phyloP scores from a whole-genome alignment of 805 yeast genomes.

The Hemisphaericaspora nanyangensis region DNA sequence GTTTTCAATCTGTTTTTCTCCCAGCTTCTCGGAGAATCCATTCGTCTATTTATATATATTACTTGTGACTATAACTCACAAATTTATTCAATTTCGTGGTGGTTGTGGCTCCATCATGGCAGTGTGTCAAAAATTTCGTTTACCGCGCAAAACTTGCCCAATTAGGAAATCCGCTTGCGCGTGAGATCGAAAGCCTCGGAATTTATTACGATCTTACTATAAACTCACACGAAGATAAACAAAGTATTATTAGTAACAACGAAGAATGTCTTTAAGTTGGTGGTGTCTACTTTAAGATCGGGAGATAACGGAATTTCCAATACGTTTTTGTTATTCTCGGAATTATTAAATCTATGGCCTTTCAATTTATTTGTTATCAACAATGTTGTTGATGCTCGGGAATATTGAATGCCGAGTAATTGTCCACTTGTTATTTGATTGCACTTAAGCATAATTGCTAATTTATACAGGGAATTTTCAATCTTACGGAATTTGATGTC shows the following conservation, averaged over 20 bases:
- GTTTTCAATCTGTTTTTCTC: too few relatives aligned
- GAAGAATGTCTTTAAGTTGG: conserved; percentile 1
- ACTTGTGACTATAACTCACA: too few relatives aligned
- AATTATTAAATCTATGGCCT: not conserved
- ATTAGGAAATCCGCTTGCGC: not conserved
- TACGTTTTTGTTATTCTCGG: not conserved
- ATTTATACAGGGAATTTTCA: not conserved
- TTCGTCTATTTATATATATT: too few relatives aligned
- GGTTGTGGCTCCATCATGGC: too few relatives aligned
- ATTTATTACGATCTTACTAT: too few relatives aligned
- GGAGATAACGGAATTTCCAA: conserved; percentile 1
- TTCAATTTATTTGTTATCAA: not conserved
- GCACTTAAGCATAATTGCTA: not conserved
- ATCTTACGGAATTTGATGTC: conserved; percentile 1
- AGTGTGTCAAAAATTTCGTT: too few relatives aligned
- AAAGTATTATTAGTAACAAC: not conserved
- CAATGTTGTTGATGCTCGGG: not conserved
- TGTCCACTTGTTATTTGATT: not conserved
- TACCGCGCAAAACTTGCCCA: too few relatives aligned
- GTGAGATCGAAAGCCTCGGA: too few relatives aligned
- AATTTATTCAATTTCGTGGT: too few relatives aligned
- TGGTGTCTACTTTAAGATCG: not conserved
- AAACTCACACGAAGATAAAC: not conserved
- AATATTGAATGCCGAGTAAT: not conserved
- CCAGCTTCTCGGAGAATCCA: too few relatives aligned